These are phyloP conservation scores for Kazachstania sp. DNA, from an alignment of 1,139 yeast species.

Conservation along the genomic window DNA sequence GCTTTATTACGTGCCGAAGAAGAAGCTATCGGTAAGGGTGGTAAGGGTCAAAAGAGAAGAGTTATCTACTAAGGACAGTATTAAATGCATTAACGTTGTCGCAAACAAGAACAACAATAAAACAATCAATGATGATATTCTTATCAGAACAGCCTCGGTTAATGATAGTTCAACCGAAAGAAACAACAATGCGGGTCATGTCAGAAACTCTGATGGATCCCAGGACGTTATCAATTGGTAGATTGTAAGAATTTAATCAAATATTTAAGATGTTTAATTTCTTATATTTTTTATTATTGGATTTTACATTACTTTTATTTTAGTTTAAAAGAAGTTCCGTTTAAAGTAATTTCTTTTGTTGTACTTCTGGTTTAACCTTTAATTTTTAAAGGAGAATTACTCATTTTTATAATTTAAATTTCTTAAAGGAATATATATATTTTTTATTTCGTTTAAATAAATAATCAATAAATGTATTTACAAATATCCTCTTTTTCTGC, in stretches of 20 bases:
- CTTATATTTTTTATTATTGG: neutral
- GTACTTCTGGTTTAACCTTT: too few relatives aligned
- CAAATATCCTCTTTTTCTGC: neutral
- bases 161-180: neutral
- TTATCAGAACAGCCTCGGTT: neutral
- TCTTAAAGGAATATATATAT: too few relatives aligned
- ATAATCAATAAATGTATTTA: too few relatives aligned
- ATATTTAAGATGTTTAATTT: neutral
- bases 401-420: too few relatives aligned
- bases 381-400: too few relatives aligned
- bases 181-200: neutral
- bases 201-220: neutral
- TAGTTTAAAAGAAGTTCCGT: too few relatives aligned
- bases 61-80: constrained; percentile 4
- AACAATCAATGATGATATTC: neutral
- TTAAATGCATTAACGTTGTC: constrained; percentile 1
- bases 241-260: neutral
- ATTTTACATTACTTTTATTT: too few relatives aligned
- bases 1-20: constrained; percentile 29
- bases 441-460: too few relatives aligned
- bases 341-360: too few relatives aligned
- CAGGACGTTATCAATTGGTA: neutral
- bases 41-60: constrained; percentile 18
- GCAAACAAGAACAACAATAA: neutral
- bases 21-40: constrained; percentile 23